Evolutionary conservation across 129 eudicot species (phyloP), one percentile per base, ranked within the genome.

Genomic region (Lactuca sativa): DNA sequence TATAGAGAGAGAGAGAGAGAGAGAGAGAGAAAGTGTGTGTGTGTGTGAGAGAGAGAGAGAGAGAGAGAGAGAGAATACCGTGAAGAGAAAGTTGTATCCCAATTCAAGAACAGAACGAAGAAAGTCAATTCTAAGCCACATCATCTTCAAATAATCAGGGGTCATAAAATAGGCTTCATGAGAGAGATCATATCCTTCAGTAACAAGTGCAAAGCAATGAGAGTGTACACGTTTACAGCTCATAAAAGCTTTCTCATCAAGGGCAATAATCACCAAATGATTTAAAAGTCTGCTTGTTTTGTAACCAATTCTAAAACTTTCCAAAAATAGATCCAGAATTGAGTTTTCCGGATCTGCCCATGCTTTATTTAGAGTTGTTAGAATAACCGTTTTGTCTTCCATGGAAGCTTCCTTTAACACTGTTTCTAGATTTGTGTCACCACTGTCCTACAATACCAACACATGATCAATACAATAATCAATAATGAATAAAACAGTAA

Each of bases 31-130:
- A 49, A 0, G 30, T 25, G 30, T 17, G 71, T 11, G 13, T 15
- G 51, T n/a, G 47, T 9, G 57, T 32, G 56, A 10, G 56, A 5
- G 74, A 15, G 77, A 9, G 30, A 3, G 56, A 1, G 74, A 6
- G 59, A 53, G 58, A 52, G 75, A 31, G 72, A 52, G 51, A 60
- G 73, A 56, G 64, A 33, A 64, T 59, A 86, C 86, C 74, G 92
- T 86, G 65, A 86, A 86, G 36, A 86, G 70, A 48, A 86, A 86
- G 74, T 78, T 83, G 82, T 81, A 80, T 63, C 92, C 92, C 80
- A 80, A 67, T 70, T 86, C 88, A 72, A 86, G 92, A 63, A 86
- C 86, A 69, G 65, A 58, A n/a, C 84, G 84, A 37, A 86, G 70
- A 71, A 86, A 81, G 75, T 80, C 86, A 48, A 83, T 78, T 61